Evolutionary conservation across 2,329 filamentous ascomycete genomes (phyloP), one percentile per base, ranked within the genome.

Genomic region (Neonectria coccinea): DNA sequence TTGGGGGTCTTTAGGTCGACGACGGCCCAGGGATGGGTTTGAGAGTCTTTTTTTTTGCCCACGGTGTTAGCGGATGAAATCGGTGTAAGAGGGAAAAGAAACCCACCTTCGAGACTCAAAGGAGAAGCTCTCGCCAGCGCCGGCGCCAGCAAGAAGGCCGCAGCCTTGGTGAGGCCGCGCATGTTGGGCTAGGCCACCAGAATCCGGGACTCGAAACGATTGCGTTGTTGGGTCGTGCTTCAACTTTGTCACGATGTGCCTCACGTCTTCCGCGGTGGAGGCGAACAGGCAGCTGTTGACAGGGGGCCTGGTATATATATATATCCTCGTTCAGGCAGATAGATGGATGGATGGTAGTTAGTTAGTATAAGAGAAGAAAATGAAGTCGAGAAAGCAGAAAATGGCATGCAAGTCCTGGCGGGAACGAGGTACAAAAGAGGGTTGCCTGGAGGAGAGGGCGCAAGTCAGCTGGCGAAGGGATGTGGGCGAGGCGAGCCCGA

Each of bases 121-220:
- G 45, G 20, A 31, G 57, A 66, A 42, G 60, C 64, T 44, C 47
- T 55, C 64, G 61, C 70, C 68, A 73, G 54, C 55, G 67, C 67
- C 22, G 70, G 71, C 58, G 66, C 68, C 61, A 76, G 69, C 70
- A 75, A 45, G 27, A 72, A 58, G 47, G 67, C 73, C 27, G 72
- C 72, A 71, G 74, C 72, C 73, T 74, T 67, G 59, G 60, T 58
- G 48, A 76, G 67, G 71, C 74, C 69, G 64, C 73, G 73, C 74
- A 76, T 76, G 33, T 55, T 69, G 60, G 53, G 62, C 56, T 59
- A 64, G 62, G 56, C 54, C 42, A 41, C 60, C 52, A 59, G 29
- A 10, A 5, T 10, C 29, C 9, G 9, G 51, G 2, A 36, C 45
- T 47, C 41, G 42, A 55, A 36, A 55, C 33, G 25, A 39, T 53